Evolutionary conservation across 1,284 basidiomycete species (phyloP).

Genomic region (Ustilago lituana): DNA sequence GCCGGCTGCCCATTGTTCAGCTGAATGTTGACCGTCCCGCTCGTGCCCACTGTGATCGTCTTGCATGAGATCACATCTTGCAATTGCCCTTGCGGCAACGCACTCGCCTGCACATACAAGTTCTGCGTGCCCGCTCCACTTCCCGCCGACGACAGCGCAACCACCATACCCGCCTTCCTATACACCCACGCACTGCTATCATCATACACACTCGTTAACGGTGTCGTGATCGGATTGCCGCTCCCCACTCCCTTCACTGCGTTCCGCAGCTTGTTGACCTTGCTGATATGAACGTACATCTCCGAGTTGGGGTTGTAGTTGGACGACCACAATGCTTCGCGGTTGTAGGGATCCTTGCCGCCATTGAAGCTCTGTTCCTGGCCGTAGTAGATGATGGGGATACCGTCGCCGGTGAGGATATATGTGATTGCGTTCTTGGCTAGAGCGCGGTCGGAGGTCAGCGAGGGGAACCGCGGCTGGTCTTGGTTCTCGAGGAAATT

Average conservation of each 20-base stretch:
- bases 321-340: constrained; percentile 15
- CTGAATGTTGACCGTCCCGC: constrained; percentile 68
- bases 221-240: constrained; percentile 72
- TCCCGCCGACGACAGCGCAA: constrained; percentile 76
- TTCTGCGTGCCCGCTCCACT: constrained; percentile 67
- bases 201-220: constrained; percentile 67
- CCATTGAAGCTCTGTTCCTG: constrained; percentile 72
- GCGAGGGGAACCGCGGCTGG: constrained; percentile 73
- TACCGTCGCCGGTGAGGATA: constrained; percentile 70
- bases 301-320: constrained; percentile 64
- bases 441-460: constrained; percentile 41
- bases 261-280: constrained; percentile 75
- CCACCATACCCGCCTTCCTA: constrained; percentile 75
- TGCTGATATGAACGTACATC: constrained; percentile 71
- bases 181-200: constrained; percentile 71
- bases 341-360: constrained; percentile 59
- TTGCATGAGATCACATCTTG: constrained; percentile 75
- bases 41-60: constrained; percentile 69
- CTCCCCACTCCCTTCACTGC: constrained; percentile 70
- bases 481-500: constrained; percentile 89
- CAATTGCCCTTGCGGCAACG: constrained; percentile 70
- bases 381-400: constrained; percentile 74
- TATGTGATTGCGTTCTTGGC: constrained; percentile 70
- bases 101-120: constrained; percentile 54
- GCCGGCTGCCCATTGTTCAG: constrained; percentile 16